phyloP scores from a whole-genome alignment of 129 eudicot species.

The Artemisia annua region DNA sequence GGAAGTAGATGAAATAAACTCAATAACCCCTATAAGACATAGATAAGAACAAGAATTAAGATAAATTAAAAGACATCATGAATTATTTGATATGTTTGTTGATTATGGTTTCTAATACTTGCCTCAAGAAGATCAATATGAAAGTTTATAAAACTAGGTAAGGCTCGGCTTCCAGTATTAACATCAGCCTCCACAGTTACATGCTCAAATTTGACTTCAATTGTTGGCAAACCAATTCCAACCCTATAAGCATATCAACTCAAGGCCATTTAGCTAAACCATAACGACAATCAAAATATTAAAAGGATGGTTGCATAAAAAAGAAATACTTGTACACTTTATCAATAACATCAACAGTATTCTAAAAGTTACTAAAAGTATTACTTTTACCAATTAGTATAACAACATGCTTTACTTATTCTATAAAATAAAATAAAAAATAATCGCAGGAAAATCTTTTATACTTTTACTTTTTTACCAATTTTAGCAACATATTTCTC shows the following conservation, averaged over 20 bases:
- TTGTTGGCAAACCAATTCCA: conserved; percentile 82
- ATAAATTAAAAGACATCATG: background rate
- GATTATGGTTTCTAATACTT: conserved; percentile 3
- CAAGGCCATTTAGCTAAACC: background rate
- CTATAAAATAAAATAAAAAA: too few species aligned
- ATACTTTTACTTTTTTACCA: too few species aligned
- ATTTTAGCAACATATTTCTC: too few species aligned
- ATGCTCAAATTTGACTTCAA: conserved; percentile 74
- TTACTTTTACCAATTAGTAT: too few species aligned
- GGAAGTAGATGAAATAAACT: conserved; percentile 52
- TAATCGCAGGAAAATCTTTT: too few species aligned
- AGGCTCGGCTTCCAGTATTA: conserved; percentile 69
- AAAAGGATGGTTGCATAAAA: background rate
- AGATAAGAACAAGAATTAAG: conserved; percentile 13
- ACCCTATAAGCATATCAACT: conserved; percentile 45
- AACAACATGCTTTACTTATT: too few species aligned
- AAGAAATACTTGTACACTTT: too few species aligned
- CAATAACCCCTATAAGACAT: conserved; percentile 45
- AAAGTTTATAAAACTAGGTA: conserved; percentile 71
- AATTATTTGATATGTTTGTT: background rate
- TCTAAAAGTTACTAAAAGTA: too few species aligned
- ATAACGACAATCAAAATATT: background rate
- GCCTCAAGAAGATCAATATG: conserved; percentile 53
- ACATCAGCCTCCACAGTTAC: conserved; percentile 74
- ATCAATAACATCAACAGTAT: too few species aligned